Evolutionary conservation across 768 basidiomycete genomes (phyloP), one percentile per base, ranked within the genome.

Genomic region (Austroboletus festivus): DNA sequence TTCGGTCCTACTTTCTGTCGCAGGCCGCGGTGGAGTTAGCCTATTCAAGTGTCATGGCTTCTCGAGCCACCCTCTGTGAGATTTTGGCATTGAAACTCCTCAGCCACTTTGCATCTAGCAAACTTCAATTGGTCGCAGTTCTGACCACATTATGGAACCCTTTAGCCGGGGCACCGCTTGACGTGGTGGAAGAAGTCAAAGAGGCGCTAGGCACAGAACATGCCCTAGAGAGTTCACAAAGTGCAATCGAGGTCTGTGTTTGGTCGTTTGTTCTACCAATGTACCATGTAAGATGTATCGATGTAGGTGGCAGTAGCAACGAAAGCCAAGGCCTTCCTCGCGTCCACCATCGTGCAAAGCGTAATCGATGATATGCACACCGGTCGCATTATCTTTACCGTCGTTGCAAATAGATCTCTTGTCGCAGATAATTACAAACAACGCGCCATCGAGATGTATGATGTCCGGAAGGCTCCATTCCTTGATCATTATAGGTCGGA

Each of bases 361-460:
- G 85, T 96, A 22, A 81, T 97, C 30, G 84, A 85, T 56, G 87
- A 93, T 45, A 89, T 99, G 42, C 89, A 93, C 66, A 73, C 80
- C 3, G 95, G 88, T n/a, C 76, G 80, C 7, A 79, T 90, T 28
- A 75, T 88, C 15, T 86, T 86, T 53, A 80, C 83, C 10, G 68
- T 79, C 46, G 65, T 78, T 5, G 74, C 80, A 7, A 78, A 71
- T 41, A 82, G 85, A 21, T 87, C 92, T 2, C 78, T 98, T 43
- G 75, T 98, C 8, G 84, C 86, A 16, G 95, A 97, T 66, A 89
- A 90, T 60, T 97, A 97, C 71, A 92, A 89, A 68, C 80, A 79
- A 26, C 78, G 79, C 35, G 79, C 80, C 16, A 89, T 86, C 54
- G 81, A 85, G 57, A 73, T 85, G 26, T 92, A 93, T 63, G 76